Conservation (phyloP, 1,284 basidiomycete species). For the Puccinia brachypodii region DNA sequence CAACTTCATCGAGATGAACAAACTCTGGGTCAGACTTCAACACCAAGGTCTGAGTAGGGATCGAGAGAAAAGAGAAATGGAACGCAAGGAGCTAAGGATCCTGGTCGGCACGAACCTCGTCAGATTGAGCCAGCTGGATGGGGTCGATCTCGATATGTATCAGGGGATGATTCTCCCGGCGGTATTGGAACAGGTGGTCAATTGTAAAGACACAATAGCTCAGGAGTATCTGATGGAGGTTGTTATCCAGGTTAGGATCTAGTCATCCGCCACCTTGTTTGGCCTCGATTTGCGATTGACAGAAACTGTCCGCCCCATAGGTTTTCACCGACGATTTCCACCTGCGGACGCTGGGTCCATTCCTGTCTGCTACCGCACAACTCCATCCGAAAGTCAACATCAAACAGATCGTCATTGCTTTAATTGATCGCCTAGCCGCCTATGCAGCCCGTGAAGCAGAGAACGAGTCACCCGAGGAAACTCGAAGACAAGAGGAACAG, state of each 20-base stretch:
- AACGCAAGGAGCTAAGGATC: slow-evolving; percentile 85
- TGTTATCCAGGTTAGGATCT: slow-evolving; percentile 80
- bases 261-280: not conserved
- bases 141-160: slow-evolving; percentile 89
- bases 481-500: slow-evolving; percentile 82
- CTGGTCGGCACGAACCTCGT: slow-evolving; percentile 94
- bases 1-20: slow-evolving; percentile 99
- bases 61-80: slow-evolving; percentile 90
- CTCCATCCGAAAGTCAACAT: slow-evolving; percentile 94
- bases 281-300: not conserved
- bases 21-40: slow-evolving; percentile 93
- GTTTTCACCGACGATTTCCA: slow-evolving; percentile 97
- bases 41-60: slow-evolving; percentile 93
- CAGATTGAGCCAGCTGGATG: slow-evolving; percentile 84
- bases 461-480: slow-evolving; percentile 87
- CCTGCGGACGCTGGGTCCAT: slow-evolving; percentile 83
- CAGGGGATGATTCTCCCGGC: slow-evolving; percentile 77
- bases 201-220: slow-evolving; percentile 93
- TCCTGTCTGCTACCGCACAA: slow-evolving; percentile 88
- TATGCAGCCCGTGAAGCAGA: slow-evolving; percentile 92
- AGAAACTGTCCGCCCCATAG: slow-evolving; percentile 58
- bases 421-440: slow-evolving; percentile 89
- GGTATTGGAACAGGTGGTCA: slow-evolving; percentile 89
- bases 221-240: slow-evolving; percentile 99
- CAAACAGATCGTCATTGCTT: slow-evolving; percentile 90